Percentiles rank a stretch among this genome's conserved stretches.
Evolutionary conservation across 2,329 filamentous ascomycete genomes (phyloP).

Genomic region (Penicillium paneum): DNA sequence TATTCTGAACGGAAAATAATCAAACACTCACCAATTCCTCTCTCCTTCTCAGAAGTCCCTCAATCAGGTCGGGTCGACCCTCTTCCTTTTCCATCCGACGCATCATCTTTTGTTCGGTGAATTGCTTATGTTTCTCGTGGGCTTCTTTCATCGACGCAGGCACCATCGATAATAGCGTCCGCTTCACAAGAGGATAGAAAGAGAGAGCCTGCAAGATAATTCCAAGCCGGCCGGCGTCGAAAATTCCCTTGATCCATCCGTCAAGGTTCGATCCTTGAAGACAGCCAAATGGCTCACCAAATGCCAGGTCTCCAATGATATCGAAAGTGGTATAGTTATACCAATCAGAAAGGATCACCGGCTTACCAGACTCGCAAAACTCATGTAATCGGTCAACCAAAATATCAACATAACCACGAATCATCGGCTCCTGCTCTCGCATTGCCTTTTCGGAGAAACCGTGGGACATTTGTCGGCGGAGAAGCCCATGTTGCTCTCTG

Average conservation of each 20-base stretch:
- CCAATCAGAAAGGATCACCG: slow-evolving; percentile 28
- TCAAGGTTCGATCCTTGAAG: slow-evolving; percentile 9
- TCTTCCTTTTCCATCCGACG: slow-evolving; percentile 11
- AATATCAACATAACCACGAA: slow-evolving; percentile 19
- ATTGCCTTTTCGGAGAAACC: slow-evolving; percentile 27
- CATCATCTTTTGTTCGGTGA: slow-evolving; percentile 16
- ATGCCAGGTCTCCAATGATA: slow-evolving; percentile 26
- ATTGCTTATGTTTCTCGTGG: slow-evolving; percentile 8
- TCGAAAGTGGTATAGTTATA: slow-evolving; percentile 37
- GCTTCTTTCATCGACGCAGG: slow-evolving; percentile 13
- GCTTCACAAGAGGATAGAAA: slow-evolving; percentile 16
- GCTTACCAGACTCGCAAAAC: not conserved
- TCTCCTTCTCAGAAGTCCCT: slow-evolving; percentile 18
- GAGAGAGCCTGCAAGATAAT: slow-evolving; percentile 16
- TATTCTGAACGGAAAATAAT: not conserved
- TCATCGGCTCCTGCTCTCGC: slow-evolving; percentile 23
- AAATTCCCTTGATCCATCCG: slow-evolving; percentile 37
- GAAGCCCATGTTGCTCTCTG: slow-evolving; percentile 10
- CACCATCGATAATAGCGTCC: slow-evolving; percentile 5
- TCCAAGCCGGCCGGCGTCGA: slow-evolving; percentile 10
- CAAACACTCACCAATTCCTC: slow-evolving; percentile 15
- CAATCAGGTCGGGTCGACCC: slow-evolving; percentile 16
- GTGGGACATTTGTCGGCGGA: slow-evolving; percentile 22
- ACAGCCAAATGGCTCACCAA: slow-evolving; percentile 21
- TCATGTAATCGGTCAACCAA: slow-evolving; percentile 17